Base-by-base conservation (phyloP, 2,329 filamentous ascomycete species). In the Phyllosticta citribraziliensis region DNA sequence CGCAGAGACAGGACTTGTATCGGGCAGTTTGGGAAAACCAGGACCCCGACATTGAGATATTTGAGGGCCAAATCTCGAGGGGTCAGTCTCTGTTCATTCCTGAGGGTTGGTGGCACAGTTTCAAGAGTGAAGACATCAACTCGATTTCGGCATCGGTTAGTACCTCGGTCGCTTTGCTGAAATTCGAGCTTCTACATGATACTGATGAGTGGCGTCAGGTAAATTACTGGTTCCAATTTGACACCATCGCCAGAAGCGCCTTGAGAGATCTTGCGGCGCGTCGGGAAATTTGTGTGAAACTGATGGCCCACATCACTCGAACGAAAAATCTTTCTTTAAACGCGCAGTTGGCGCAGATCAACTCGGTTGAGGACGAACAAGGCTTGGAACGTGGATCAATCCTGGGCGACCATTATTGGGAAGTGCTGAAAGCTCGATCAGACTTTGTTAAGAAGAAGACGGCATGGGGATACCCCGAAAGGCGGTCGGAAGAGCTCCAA, bases 91-190 rank as follows among this genome's bases (percentile, higher is more conserved):
- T 95, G 9, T 94, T 90, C 70, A 90, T 95, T 47, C 91, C 90
- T 0, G 83, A 84, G 63, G 88, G 88, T 1, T 94, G 89, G 89
- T 95, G 90, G 90, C 90, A 95, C 79, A 89, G 87, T 70, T 83
- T 95, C 60, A 85, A 82, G 69, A 88, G 89, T 50, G 67, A 80
- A 54, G 84, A 82, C 1, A 67, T 76, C 60, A 78, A 80, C 22
- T 40, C 22, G 3, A 79, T 85, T 57, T 86, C 81, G 59, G 84
- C 79, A 64, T 85, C 83, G 61, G 83, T 84, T 66, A 70, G 77
- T 74, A 24, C 14, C 24, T 24, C 55, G 19, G 54, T 54, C 33
- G 35, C 57, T 33, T 25, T 10, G 47, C 12, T 5, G 8, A 12
- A n/a, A 20, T 11, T 25, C 12, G 55, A 10, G 30, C 12, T 14